phyloP scores from a whole-genome alignment of 805 yeast species.

The Hanseniaspora pseudoguilliermondii region DNA sequence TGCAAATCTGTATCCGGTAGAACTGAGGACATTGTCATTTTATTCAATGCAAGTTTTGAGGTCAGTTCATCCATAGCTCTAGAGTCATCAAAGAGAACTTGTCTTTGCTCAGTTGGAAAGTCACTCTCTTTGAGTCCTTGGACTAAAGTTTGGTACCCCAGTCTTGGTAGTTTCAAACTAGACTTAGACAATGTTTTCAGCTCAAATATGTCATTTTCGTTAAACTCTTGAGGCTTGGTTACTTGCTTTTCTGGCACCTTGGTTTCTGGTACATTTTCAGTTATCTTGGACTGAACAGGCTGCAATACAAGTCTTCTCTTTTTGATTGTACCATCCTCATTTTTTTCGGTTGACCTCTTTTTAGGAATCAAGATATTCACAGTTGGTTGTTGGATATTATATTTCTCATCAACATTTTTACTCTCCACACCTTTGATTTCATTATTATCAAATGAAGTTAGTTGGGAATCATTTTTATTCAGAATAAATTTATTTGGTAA shows the following conservation, averaged over 20 bases:
- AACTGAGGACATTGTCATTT: constrained; percentile 24
- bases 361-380: constrained; percentile 24
- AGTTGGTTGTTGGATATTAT: constrained; percentile 12
- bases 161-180: constrained; percentile 42
- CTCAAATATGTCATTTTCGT: background rate
- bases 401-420: constrained; percentile 15
- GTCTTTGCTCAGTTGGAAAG: constrained; percentile 22
- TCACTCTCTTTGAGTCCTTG: constrained; percentile 38
- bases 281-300: constrained; percentile 26
- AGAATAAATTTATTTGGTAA: background rate
- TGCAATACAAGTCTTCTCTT: constrained; percentile 72
- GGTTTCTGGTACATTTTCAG: background rate
- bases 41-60: constrained; percentile 28
- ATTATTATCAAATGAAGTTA: constrained; percentile 13
- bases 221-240: background rate
- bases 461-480: background rate
- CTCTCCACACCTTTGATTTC: constrained; percentile 20
- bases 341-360: constrained; percentile 28
- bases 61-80: constrained; percentile 23
- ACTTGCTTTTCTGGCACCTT: background rate
- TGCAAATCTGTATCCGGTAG: constrained; percentile 22
- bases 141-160: constrained; percentile 54
- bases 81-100: constrained; percentile 38
- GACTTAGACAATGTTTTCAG: constrained; percentile 21
- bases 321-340: constrained; percentile 53